A percentile compares a stretch with the other conserved stretches of the same genome.
Evolutionary conservation across 176 grass and related monocot species (phyloP).

Genomic region (Aegilops umbellulata): DNA sequence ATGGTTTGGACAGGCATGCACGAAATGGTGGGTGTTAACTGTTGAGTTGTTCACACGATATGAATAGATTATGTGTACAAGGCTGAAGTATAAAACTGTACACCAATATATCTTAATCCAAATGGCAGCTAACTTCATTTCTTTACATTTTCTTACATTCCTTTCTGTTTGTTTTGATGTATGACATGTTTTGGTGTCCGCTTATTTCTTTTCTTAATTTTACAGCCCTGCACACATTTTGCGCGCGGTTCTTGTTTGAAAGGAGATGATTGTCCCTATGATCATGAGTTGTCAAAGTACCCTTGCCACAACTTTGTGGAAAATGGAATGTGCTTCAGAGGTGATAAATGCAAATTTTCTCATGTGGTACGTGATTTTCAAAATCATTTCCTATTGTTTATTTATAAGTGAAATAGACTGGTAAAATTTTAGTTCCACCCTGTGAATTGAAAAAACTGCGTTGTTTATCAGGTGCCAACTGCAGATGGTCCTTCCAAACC

Average conservation of each 20-base stretch:
- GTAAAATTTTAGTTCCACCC: not conserved
- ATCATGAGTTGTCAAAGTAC: slow-evolving; percentile 90
- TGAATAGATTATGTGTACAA: not conserved
- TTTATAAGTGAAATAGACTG: slow-evolving; percentile 13
- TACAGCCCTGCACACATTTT: slow-evolving; percentile 85
- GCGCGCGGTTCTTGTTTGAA: slow-evolving; percentile 82
- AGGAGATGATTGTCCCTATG: slow-evolving; percentile 89
- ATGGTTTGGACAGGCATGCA: slow-evolving; percentile 2
- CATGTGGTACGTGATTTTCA: slow-evolving; percentile 52
- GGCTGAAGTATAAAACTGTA: slow-evolving; percentile 6
- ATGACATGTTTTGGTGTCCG: not conserved
- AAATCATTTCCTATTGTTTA: slow-evolving; percentile 9
- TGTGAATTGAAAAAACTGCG: not conserved
- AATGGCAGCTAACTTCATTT: not conserved
- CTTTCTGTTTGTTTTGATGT: not conserved
- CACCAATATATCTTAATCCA: slow-evolving; percentile 7
- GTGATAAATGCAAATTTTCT: slow-evolving; percentile 95
- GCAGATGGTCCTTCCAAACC: slow-evolving; percentile 32
- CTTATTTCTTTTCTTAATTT: slow-evolving; percentile 21
- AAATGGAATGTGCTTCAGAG: slow-evolving; percentile 71
- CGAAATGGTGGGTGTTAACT: not conserved
- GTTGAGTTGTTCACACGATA: not conserved
- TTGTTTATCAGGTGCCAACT: slow-evolving; percentile 50
- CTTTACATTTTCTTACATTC: not conserved
- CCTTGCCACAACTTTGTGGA: slow-evolving; percentile 79